Evolutionary conservation across 345 rosid species (phyloP), one percentile per base, ranked within the genome.

Genomic region (Gossypium ekmanianum): DNA sequence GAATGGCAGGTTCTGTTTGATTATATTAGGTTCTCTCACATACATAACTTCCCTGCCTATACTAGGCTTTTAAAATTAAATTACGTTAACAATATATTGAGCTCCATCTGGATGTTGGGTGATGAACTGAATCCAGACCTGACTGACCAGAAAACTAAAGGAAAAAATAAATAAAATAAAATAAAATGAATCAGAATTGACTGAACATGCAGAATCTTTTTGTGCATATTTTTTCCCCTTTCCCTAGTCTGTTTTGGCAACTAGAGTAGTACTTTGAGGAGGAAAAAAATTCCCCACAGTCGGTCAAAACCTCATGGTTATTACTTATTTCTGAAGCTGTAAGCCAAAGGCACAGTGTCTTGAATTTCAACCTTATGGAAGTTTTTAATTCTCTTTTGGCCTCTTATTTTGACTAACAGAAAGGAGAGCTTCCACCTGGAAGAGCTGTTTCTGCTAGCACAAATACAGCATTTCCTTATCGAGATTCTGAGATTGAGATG

Each of bases 351-450:
- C 0, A 39, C 22, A 39, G 0, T n/a, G 24, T 63, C 7, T 64
- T n/a, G 69, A 64, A 20, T 16, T 68, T 61, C 34, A 17, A 20
- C 74, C 2, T 75, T 14, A 50, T 55, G 62, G 58, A 11, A 51
- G 24, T 14, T 18, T 71, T 71, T 72, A 20, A 18, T 20, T 39
- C 48, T 47, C 22, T 29, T 18, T 34, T 45, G 65, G 34, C 66
- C 27, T 61, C 10, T 47, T 26, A 39, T 16, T 64, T 10, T 69
- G 68, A 6, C 44, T 26, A 65, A 59, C 88, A 91, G 92, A 88
- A 85, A 88, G 90, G 90, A 73, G 93, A 88, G 61, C 91, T 91
- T 50, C 97, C 94, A 9, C 86, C 92, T 0, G 94, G 92, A 69
- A 87, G 91, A 81, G 79, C 83, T 10, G 82, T 70, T 44, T 71